phyloP scores from a whole-genome alignment of 352 stramenopile genomes.

The Sclerospora graminicola region DNA sequence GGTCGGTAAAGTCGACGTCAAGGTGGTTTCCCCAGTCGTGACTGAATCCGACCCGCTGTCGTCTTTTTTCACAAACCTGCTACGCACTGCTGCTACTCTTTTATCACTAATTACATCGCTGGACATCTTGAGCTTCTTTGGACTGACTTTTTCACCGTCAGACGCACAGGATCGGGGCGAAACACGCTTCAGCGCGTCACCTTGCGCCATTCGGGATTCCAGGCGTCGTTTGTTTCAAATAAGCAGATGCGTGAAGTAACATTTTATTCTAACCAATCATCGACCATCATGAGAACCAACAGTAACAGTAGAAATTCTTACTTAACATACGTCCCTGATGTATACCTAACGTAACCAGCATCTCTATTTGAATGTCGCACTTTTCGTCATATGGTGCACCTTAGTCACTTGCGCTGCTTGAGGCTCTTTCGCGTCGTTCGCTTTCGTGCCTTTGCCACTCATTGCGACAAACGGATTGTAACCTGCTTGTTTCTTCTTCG shows the following conservation, averaged over 20 bases:
- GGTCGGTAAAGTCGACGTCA: not conserved
- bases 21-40: constrained; percentile 9
- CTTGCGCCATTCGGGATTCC: constrained; percentile 19
- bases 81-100: constrained; percentile 1
- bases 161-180: constrained; percentile 12
- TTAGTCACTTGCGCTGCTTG: constrained; percentile 49
- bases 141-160: constrained; percentile 1
- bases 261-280: constrained; percentile 3
- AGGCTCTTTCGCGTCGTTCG: constrained; percentile 20
- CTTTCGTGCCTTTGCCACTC: constrained; percentile 23
- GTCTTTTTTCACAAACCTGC: constrained; percentile 5
- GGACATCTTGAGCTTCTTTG: constrained; percentile 16
- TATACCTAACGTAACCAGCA: not conserved
- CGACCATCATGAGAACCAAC: not conserved
- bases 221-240: not conserved
- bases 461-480: constrained; percentile 79
- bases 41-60: constrained; percentile 2
- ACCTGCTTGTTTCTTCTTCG: constrained; percentile 30
- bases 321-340: too few species aligned
- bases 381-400: constrained; percentile 77
- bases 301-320: too few species aligned
- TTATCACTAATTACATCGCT: not conserved
- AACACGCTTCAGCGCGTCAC: constrained; percentile 12
- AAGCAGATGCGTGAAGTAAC: constrained; percentile 7
- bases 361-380: constrained; percentile 71